These are phyloP conservation scores for Fusarium decemcellulare DNA, from an alignment of 2,329 filamentous ascomycete genomes.

Conservation along the genomic window DNA sequence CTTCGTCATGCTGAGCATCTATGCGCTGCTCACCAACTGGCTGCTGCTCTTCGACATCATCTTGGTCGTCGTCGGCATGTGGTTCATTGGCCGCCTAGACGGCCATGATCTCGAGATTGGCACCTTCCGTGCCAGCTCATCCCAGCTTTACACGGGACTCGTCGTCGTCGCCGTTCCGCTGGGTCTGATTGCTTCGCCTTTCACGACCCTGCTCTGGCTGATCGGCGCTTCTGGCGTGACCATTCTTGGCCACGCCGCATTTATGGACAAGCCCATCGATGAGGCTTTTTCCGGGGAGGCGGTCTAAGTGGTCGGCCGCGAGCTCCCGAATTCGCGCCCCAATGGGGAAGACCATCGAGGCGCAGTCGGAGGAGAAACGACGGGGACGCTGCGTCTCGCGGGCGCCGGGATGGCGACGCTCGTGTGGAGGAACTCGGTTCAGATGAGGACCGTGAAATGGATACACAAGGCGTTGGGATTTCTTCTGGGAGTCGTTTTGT, in stretches of 20 bases:
- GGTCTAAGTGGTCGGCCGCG: constrained; percentile 99
- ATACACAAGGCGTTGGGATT: constrained; percentile 69
- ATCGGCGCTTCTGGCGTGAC: constrained; percentile 95
- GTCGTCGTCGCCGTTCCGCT: constrained; percentile 87
- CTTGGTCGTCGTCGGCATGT: constrained; percentile 88
- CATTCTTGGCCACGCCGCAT: constrained; percentile 93
- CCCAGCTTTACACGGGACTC: constrained; percentile 93
- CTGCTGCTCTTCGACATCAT: constrained; percentile 92
- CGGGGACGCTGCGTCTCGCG: constrained; percentile 59
- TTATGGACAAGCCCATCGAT: constrained; percentile 99
- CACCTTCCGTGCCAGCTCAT: constrained; percentile 84
- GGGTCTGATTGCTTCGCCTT: constrained; percentile 86
- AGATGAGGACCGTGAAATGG: constrained; percentile 69
- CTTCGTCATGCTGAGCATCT: constrained; percentile 96
- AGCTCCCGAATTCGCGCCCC: constrained; percentile 95
- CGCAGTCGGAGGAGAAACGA: constrained; percentile 78
- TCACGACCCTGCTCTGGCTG: constrained; percentile 91
- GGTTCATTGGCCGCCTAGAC: constrained; percentile 89
- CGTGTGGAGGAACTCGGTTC: constrained; percentile 78
- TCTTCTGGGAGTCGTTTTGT: constrained; percentile 65
- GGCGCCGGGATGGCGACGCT: constrained; percentile 52
- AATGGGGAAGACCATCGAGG: constrained; percentile 99
- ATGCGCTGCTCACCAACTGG: constrained; percentile 91
- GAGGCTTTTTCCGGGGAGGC: constrained; percentile 99
- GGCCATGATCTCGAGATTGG: constrained; percentile 92